These are phyloP conservation scores for Penicillium paxilli DNA, from an alignment of 495 filamentous ascomycete genomes.

Conservation along the genomic window DNA sequence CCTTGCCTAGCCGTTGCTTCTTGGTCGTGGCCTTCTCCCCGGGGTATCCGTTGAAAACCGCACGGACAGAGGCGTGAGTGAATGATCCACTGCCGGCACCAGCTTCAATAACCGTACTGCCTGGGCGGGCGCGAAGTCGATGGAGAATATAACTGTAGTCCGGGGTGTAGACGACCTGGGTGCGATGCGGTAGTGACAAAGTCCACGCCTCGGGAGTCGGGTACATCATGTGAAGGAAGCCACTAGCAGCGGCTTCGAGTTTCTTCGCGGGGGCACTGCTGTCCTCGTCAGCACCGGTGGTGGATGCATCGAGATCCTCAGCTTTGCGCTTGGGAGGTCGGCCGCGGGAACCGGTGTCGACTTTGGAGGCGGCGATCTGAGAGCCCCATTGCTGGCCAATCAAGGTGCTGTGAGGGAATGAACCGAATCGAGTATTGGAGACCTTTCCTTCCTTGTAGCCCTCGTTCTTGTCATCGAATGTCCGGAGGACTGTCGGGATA, in stretches of 20 bases:
- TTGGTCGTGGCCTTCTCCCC: constrained; percentile 27
- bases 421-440: constrained; percentile 90
- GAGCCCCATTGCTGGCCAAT: constrained; percentile 83
- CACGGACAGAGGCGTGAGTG: constrained; percentile 84
- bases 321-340: constrained; percentile 57
- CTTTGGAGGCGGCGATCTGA: constrained; percentile 84
- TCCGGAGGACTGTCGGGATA: constrained; percentile 68
- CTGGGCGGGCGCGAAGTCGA: constrained; percentile 77
- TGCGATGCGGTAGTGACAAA: constrained; percentile 82
- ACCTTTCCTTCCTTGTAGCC: constrained; percentile 82
- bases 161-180: constrained; percentile 96
- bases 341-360: constrained; percentile 82
- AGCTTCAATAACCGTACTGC: constrained; percentile 82
- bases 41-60: constrained; percentile 83
- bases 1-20: constrained; percentile 58
- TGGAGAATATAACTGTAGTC: constrained; percentile 97
- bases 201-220: constrained; percentile 97
- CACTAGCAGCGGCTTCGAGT: constrained; percentile 65
- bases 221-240: constrained; percentile 86
- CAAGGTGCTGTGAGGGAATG: constrained; percentile 89
- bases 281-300: constrained; percentile 24
- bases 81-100: constrained; percentile 94
- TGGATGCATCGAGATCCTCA: constrained; percentile 38
- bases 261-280: constrained; percentile 22
- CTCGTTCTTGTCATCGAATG: constrained; percentile 56